Conservation (phyloP, 805 yeast genomes). For the Candida coquimbonensis region DNA sequence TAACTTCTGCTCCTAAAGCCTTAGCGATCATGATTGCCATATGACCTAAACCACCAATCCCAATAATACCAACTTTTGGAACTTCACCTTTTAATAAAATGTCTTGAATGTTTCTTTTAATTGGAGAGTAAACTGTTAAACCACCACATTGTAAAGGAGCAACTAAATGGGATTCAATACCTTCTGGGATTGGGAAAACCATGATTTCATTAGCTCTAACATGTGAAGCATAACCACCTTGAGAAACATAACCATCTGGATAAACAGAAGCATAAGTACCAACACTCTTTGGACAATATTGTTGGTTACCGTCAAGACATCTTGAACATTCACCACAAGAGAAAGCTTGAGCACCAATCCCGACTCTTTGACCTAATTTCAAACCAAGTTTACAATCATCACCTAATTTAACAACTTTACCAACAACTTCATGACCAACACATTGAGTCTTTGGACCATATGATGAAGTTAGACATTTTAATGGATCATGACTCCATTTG, state of each 20-base stretch:
- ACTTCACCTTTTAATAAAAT: constrained; percentile 13
- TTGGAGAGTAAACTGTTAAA: constrained; percentile 62
- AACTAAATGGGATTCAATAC: constrained; percentile 42
- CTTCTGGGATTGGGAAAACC: constrained; percentile 57
- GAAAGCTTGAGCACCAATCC: constrained; percentile 65
- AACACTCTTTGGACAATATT: constrained; percentile 43
- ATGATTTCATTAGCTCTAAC: constrained; percentile 57
- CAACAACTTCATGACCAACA: constrained; percentile 69
- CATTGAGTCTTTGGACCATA: constrained; percentile 34
- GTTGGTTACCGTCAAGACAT: constrained; percentile 49
- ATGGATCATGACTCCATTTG: constrained; percentile 36
- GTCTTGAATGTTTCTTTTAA: constrained; percentile 34
- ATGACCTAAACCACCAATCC: constrained; percentile 54
- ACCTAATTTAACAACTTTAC: constrained; percentile 54
- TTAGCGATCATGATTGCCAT: constrained; percentile 49
- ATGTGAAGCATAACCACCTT: constrained; percentile 68
- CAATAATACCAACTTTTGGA: constrained; percentile 46
- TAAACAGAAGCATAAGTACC: constrained; percentile 47
- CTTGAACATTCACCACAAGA: constrained; percentile 57
- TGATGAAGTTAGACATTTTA: constrained; percentile 17
- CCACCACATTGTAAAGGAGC: constrained; percentile 81
- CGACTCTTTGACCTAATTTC: constrained; percentile 70
- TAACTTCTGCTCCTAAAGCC: constrained; percentile 54
- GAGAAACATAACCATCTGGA: constrained; percentile 40
- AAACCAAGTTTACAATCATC: constrained; percentile 37